Base-by-base conservation (phyloP, 2,329 filamentous ascomycete genomes). In the Ampelomyces quisqualis region DNA sequence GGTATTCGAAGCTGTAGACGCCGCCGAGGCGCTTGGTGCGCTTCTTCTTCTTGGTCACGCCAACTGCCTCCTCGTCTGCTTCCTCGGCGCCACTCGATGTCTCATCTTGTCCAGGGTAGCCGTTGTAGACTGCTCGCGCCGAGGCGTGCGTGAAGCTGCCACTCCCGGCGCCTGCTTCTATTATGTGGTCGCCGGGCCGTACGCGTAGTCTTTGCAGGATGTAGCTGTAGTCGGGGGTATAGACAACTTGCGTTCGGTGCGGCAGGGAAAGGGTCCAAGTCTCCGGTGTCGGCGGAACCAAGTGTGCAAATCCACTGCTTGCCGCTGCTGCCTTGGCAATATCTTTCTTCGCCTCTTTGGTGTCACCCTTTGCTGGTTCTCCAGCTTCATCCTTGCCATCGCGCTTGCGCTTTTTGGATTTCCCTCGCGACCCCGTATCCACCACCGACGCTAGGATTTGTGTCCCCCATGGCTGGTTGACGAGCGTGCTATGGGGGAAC, bases 361-460 rank as follows among this genome's bases (percentile, higher is more conserved):
- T 46, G 29, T 50, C 56, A 33, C 30, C 35, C 5, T 31, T 38
- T 24, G 50, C 24, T 20, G 51, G 49, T 3, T 45, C 47, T 18
- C 46, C 47, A 11, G 45, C 53, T 22, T 62, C 57, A 33, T 68
- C 65, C 21, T 64, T 61, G 21, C 60, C 67, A 14, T 70, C 71
- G 35, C 70, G 63, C 57, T 75, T 77, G 39, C 79, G 75, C 68
- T 75, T 72, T 58, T 62, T 62, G 6, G 53, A 57, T 36, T 86
- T 79, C 22, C 89, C 89, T 56, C 90, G 77, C n/a, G 89, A 93
- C 9, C 90, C 90, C 0, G 90, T 96, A 60, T 96, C 88, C 41
- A 96, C 90, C 21, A 85, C 81, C 2, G 90, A 95, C 6, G 93
- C 93, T 32, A 88, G 79, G 15, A 97, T 84, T 65, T 97, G 93